A percentile compares a stretch with the other conserved stretches of the same genome.
phyloP scores from a whole-genome alignment of 257 asterid species.

The Jacaranda copaia region DNA sequence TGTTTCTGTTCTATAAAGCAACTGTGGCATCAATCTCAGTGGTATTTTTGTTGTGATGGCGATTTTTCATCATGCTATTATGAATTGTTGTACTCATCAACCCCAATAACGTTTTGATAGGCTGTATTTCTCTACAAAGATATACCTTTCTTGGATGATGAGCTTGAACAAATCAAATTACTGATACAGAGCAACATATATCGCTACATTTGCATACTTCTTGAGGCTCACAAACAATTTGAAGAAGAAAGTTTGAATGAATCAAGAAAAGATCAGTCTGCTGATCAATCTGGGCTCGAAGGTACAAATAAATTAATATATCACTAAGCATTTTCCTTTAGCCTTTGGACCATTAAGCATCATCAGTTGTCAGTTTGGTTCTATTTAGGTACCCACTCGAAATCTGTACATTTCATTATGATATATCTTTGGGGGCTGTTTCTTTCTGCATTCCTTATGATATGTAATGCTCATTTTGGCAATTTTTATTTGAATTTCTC shows the following conservation, averaged over 20 bases:
- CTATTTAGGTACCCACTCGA: too few relatives aligned
- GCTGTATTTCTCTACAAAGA: conserved; percentile 69
- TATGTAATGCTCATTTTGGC: too few relatives aligned
- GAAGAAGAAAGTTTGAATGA: conserved; percentile 52
- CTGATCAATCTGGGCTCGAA: conserved; percentile 18
- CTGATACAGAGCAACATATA: conserved; percentile 63
- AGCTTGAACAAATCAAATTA: conserved; percentile 54
- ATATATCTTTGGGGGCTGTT: too few relatives aligned
- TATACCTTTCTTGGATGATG: conserved; percentile 59
- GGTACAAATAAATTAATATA: conserved; percentile 38
- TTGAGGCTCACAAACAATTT: conserved; percentile 64
- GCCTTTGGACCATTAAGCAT: too few relatives aligned
- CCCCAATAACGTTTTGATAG: conserved; percentile 33
- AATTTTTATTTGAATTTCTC: neutral
- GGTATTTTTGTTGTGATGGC: neutral
- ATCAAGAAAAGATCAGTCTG: conserved; percentile 21
- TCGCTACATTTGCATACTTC: conserved; percentile 54
- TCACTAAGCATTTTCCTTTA: too few relatives aligned
- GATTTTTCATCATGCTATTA: too few relatives aligned
- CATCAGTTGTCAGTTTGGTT: too few relatives aligned
- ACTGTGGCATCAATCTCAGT: neutral
- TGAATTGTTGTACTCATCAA: neutral
- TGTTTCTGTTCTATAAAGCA: neutral
- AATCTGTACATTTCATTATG: too few relatives aligned
- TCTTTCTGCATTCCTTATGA: too few relatives aligned